Conservation (phyloP, 371 early-diverging fungal species). For the Rozella allomycis region DNA sequence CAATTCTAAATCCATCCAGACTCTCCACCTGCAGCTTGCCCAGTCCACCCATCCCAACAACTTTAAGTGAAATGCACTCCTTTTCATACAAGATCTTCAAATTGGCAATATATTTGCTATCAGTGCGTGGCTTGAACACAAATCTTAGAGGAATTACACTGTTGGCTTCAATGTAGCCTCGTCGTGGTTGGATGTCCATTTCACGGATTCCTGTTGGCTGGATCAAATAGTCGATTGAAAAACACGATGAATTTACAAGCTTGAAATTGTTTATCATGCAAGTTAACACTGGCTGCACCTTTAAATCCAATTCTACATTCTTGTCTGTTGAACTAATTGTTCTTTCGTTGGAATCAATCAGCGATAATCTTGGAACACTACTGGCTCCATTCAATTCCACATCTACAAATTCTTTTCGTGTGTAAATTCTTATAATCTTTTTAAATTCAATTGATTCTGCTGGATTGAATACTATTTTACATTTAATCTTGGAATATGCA, state of each 20-base stretch:
- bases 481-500: conserved; percentile 10
- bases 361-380: conserved; percentile 10
- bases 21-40: conserved; percentile 16
- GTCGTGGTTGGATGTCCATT: conserved; percentile 18
- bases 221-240: conserved; percentile 26
- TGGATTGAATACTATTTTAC: conserved; percentile 17
- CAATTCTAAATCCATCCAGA: conserved; percentile 11
- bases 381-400: conserved; percentile 16
- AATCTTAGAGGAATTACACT: conserved; percentile 10
- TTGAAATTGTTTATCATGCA: conserved; percentile 10
- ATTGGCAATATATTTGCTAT: conserved; percentile 11
- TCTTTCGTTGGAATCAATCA: conserved; percentile 3
- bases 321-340: background rate
- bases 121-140: conserved; percentile 21
- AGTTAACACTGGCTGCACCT: conserved; percentile 23
- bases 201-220: conserved; percentile 23
- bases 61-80: conserved; percentile 9
- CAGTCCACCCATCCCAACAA: conserved; percentile 21
- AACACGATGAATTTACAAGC: conserved; percentile 22
- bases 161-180: conserved; percentile 22
- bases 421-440: conserved; percentile 12
- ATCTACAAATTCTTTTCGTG: conserved; percentile 17
- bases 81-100: conserved; percentile 27
- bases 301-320: conserved; percentile 11
- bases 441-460: conserved; percentile 3